A percentile compares a stretch with the other conserved stretches of the same genome.
Conservation (phyloP, 805 yeast species). For the Millerozyma acaciae region DNA sequence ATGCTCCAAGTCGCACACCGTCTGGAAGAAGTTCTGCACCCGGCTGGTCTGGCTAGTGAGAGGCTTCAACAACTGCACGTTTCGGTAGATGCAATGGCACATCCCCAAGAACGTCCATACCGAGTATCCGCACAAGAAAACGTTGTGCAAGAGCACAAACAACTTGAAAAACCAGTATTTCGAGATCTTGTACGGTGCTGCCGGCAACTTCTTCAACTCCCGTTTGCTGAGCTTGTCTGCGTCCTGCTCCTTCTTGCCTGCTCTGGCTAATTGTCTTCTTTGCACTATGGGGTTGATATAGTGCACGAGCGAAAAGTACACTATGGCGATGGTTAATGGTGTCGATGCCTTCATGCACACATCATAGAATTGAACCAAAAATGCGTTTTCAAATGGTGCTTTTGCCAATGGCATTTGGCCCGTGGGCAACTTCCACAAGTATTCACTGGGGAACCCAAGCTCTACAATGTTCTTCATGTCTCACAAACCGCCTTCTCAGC, state of each 20-base stretch:
- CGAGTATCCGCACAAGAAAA: constrained; percentile 61
- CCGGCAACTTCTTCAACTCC: constrained; percentile 36
- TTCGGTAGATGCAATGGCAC: constrained; percentile 45
- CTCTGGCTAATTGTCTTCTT: constrained; percentile 41
- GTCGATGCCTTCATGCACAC: constrained; percentile 46
- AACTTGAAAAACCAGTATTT: constrained; percentile 43
- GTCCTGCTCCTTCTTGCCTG: constrained; percentile 13
- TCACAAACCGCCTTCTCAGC: too few relatives aligned
- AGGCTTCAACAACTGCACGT: constrained; percentile 18
- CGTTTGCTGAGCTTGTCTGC: constrained; percentile 14
- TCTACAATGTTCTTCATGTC: constrained; percentile 16
- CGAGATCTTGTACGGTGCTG: constrained; percentile 53
- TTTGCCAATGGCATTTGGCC: constrained; percentile 28
- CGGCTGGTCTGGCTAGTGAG: constrained; percentile 9
- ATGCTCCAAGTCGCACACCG: constrained; percentile 55
- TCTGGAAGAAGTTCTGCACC: constrained; percentile 51
- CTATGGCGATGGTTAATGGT: constrained; percentile 54
- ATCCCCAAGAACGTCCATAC: constrained; percentile 71
- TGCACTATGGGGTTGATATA: constrained; percentile 44
- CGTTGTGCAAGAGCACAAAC: constrained; percentile 58
- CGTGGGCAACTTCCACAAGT: constrained; percentile 29
- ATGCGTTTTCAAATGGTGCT: constrained; percentile 29
- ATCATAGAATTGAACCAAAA: constrained; percentile 34
- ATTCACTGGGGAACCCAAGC: constrained; percentile 33
- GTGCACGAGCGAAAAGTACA: constrained; percentile 59